These are phyloP conservation scores for Bullera alba DNA, from an alignment of 768 basidiomycete species.

Conservation along the genomic window DNA sequence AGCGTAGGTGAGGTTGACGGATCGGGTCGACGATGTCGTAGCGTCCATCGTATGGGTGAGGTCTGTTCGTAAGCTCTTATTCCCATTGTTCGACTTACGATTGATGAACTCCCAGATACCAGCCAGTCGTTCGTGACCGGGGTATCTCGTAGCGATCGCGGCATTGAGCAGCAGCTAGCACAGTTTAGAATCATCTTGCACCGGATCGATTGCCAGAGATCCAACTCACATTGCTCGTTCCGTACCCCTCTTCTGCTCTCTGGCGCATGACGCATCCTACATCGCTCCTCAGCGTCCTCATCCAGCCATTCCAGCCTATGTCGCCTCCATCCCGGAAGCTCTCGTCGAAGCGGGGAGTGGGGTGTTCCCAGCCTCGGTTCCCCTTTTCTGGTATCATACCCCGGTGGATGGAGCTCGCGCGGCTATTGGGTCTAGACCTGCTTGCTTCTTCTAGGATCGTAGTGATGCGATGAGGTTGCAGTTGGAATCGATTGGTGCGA, in stretches of 20 bases:
- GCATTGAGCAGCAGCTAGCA: slow-evolving; percentile 37
- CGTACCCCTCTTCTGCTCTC: slow-evolving; percentile 40
- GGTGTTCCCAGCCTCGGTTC: not conserved
- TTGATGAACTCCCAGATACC: slow-evolving; percentile 39
- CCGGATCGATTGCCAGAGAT: not conserved
- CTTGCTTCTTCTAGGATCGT: slow-evolving; percentile 4
- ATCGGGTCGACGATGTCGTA: slow-evolving; percentile 10
- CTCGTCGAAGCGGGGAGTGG: not conserved
- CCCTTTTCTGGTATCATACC: not conserved
- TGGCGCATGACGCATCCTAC: slow-evolving; percentile 33
- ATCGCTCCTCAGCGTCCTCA: slow-evolving; percentile 24
- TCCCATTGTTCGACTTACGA: slow-evolving; percentile 18
- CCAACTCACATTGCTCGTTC: slow-evolving; percentile 36
- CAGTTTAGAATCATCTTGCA: slow-evolving; percentile 2
- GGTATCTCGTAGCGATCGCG: slow-evolving; percentile 31
- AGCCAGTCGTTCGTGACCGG: slow-evolving; percentile 22
- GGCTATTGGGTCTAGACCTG: slow-evolving; percentile 7
- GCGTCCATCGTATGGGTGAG: slow-evolving; percentile 34
- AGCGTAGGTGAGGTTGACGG: slow-evolving; percentile 33
- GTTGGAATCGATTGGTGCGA: slow-evolving; percentile 28
- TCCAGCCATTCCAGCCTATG: not conserved
- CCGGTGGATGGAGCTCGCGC: not conserved
- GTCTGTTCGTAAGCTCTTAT: slow-evolving; percentile 13
- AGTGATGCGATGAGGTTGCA: slow-evolving; percentile 14
- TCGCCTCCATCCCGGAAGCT: slow-evolving; percentile 13